Percentiles rank a stretch among this genome's conserved stretches.
Conservation (phyloP, 768 basidiomycete genomes). For the Ramaria sp. region DNA sequence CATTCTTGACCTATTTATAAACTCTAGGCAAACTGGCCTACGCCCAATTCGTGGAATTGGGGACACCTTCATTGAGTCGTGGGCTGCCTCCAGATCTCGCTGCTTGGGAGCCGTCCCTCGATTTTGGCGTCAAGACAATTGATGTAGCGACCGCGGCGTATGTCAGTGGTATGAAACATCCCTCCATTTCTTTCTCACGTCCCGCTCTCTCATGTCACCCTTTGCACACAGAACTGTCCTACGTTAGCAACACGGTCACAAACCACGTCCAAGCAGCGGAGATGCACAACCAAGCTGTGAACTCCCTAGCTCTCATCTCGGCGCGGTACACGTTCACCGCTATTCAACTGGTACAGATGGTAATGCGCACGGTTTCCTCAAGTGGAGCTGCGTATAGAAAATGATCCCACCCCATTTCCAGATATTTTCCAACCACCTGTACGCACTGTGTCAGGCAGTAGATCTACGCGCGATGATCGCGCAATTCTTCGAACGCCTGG, state of each 20-base stretch:
- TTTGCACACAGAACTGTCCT: conserved; percentile 14
- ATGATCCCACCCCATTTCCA: not conserved
- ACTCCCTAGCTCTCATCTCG: conserved; percentile 19
- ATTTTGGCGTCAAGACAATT: conserved; percentile 20
- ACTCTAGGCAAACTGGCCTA: conserved; percentile 13
- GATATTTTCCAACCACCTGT: conserved; percentile 18
- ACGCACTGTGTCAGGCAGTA: conserved; percentile 18
- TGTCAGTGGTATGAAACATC: conserved; percentile 11
- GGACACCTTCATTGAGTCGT: conserved; percentile 19
- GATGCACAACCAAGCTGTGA: conserved; percentile 21
- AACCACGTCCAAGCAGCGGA: conserved; percentile 20
- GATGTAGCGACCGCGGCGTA: conserved; percentile 19
- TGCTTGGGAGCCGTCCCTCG: conserved; percentile 10
- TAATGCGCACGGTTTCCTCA: not conserved
- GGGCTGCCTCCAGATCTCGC: conserved; percentile 17
- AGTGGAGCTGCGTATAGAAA: not conserved
- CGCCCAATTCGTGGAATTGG: conserved; percentile 19
- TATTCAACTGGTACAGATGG: conserved; percentile 17
- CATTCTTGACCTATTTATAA: no score
- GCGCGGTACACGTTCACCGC: conserved; percentile 19
- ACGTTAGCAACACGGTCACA: conserved; percentile 19
- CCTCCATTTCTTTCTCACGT: not conserved
- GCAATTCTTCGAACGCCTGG: not conserved
- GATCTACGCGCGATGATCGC: conserved; percentile 18
- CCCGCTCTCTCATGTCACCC: not conserved